phyloP scores from a whole-genome alignment of 2,329 filamentous ascomycete genomes.

The Colletotrichum caudatum region DNA sequence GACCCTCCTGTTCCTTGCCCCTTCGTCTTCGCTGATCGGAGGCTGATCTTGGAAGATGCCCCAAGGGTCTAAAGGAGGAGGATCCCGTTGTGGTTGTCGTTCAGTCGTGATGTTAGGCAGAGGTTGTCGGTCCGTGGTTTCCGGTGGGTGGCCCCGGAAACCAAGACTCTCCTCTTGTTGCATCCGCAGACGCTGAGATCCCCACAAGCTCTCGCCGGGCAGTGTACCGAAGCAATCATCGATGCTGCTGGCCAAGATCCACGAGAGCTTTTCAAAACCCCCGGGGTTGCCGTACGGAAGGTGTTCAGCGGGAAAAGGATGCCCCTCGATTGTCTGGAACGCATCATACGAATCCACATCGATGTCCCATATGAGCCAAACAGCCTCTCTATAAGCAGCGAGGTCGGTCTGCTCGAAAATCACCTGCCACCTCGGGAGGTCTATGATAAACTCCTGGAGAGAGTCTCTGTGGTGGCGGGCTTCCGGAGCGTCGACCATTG shows the following conservation, averaged over 20 bases:
- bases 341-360: neutral
- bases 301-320: too few species aligned
- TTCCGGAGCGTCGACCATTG: neutral
- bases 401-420: neutral
- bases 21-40: neutral
- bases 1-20: neutral
- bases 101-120: neutral
- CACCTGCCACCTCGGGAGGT: neutral
- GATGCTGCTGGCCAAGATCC: neutral
- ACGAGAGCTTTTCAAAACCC: neutral
- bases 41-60: neutral
- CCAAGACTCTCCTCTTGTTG: neutral
- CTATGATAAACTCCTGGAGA: neutral
- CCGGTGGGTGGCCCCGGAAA: neutral
- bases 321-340: too few species aligned
- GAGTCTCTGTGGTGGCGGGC: neutral
- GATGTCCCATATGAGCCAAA: neutral
- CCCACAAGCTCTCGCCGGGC: neutral
- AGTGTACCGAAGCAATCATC: neutral
- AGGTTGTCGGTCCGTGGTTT: neutral
- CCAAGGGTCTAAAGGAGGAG: neutral
- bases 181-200: neutral
- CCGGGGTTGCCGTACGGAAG: neutral
- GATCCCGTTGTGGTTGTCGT: neutral
- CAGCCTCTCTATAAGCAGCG: neutral